A percentile compares a stretch with the other conserved stretches of the same genome.
phyloP scores from a whole-genome alignment of 2,329 filamentous ascomycete genomes.

The Madurella fahalii region DNA sequence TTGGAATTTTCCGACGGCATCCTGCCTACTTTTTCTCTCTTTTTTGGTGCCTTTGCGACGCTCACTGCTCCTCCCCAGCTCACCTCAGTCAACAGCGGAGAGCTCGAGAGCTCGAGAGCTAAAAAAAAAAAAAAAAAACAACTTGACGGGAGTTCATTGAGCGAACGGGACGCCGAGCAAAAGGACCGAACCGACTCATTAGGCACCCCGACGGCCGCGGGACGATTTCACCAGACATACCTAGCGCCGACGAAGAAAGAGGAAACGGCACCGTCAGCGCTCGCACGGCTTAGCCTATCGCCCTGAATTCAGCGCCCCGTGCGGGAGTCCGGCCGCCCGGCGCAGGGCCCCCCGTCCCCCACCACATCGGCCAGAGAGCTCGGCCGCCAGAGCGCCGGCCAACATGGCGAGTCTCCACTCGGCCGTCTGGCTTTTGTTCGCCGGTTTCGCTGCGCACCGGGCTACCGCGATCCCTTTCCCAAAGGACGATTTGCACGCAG shows the following conservation, averaged over 20 bases:
- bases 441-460: slow-evolving; percentile 20
- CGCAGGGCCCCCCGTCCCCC: slow-evolving; percentile 4
- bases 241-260: background rate
- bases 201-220: background rate
- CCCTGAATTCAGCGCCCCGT: background rate
- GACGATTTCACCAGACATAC: background rate
- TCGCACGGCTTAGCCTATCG: background rate
- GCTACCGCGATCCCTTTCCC: slow-evolving; percentile 21
- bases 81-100: too few relatives aligned
- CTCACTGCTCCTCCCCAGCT: background rate
- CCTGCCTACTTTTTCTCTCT: slow-evolving; percentile 1
- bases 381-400: background rate
- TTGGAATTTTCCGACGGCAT: background rate
- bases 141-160: background rate
- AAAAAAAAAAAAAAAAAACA: background rate
- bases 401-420: slow-evolving; percentile 24
- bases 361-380: slow-evolving; percentile 11
- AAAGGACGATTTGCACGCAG: slow-evolving; percentile 43
- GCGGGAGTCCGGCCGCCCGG: slow-evolving; percentile 3
- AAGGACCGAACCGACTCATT: background rate
- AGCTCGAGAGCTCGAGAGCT: too few relatives aligned
- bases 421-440: slow-evolving; percentile 40
- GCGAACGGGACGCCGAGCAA: background rate
- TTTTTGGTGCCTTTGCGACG: slow-evolving; percentile 1
- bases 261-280: background rate